phyloP scores from a whole-genome alignment of 441 rosid genomes.

The Brassica hybrid region DNA sequence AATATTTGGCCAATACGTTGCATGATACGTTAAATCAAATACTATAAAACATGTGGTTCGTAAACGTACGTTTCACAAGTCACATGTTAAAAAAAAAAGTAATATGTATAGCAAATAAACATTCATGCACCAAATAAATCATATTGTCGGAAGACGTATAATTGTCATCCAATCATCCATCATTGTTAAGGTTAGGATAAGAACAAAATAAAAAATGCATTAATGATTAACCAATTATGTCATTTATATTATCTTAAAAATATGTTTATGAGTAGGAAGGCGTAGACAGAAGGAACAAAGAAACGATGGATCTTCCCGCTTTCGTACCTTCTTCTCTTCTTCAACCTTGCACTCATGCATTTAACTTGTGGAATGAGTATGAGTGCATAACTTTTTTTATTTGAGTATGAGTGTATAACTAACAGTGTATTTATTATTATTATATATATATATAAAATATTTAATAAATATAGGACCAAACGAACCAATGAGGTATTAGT shows the following conservation, averaged over 20 bases:
- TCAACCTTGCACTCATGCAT: background rate
- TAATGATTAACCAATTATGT: constrained; percentile 22
- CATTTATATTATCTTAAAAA: background rate
- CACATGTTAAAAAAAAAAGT: constrained; percentile 21
- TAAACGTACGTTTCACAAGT: constrained; percentile 40
- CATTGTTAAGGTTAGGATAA: constrained; percentile 39
- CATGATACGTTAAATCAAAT: constrained; percentile 38
- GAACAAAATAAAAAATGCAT: constrained; percentile 21
- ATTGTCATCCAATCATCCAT: constrained; percentile 19
- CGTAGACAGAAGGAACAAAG: constrained; percentile 24
- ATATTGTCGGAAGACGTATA: constrained; percentile 32
- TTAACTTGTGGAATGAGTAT: background rate
- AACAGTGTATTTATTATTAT: background rate
- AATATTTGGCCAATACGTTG: constrained; percentile 36
- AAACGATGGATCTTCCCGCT: no score
- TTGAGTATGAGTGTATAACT: background rate
- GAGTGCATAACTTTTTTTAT: background rate
- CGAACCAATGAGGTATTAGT: background rate
- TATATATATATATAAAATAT: no score
- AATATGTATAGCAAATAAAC: constrained; percentile 35
- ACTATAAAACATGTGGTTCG: constrained; percentile 30
- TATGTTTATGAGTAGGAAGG: constrained; percentile 15
- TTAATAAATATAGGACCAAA: background rate
- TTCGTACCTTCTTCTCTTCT: background rate
- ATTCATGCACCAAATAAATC: constrained; percentile 24